Conservation (phyloP, 148 eudicot species). For the Silene conica region DNA sequence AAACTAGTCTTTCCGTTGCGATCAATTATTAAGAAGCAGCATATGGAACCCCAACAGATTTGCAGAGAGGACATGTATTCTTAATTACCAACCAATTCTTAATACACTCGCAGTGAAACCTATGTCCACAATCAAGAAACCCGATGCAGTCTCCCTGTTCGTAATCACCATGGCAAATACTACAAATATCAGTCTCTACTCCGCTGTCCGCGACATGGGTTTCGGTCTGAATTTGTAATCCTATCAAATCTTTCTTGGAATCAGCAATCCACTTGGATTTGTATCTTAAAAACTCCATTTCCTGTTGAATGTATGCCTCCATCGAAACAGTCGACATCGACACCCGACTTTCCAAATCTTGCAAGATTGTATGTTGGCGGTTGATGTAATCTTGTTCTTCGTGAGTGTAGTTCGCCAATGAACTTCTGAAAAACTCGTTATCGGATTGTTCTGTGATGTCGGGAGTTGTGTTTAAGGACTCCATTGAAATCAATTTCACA, state of each 20-base stretch:
- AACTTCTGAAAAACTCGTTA: too few relatives aligned
- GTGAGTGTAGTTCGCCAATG: too few relatives aligned
- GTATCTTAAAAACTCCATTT: background rate
- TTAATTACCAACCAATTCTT: background rate
- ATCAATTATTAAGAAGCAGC: too few relatives aligned
- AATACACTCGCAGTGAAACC: background rate
- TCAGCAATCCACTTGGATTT: background rate
- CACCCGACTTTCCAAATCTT: too few relatives aligned
- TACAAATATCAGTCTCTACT: background rate
- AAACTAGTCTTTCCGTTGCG: too few relatives aligned
- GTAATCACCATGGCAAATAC: background rate
- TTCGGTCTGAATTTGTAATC: background rate
- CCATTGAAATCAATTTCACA: too few relatives aligned
- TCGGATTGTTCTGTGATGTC: too few relatives aligned
- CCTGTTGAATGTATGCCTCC: background rate
- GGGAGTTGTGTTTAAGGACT: too few relatives aligned
- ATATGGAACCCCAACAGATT: background rate
- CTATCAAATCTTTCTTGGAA: background rate
- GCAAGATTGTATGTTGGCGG: too few relatives aligned
- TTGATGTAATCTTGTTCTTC: too few relatives aligned
- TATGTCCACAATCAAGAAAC: background rate
- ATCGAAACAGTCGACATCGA: too few relatives aligned
- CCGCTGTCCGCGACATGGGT: background rate
- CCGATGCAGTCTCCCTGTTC: background rate
- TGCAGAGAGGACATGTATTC: slow-evolving; percentile 19